Evolutionary conservation across 2,329 filamentous ascomycete species (phyloP).

Genomic region (Elsinoe arachidis): DNA sequence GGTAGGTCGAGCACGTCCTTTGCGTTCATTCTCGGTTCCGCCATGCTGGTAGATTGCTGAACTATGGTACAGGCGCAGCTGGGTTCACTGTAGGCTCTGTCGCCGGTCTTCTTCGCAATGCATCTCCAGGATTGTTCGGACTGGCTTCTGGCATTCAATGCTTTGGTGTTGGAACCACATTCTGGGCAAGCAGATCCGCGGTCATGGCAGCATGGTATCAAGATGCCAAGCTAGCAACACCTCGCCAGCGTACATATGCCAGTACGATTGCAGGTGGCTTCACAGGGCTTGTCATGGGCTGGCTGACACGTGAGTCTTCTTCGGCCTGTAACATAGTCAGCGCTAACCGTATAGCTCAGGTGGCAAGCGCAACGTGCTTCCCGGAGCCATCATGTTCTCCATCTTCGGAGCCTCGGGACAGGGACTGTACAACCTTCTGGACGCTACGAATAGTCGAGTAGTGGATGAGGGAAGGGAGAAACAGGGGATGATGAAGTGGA

Average conservation of each 20-base stretch:
- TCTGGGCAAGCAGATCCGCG: conserved; percentile 52
- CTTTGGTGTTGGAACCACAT: conserved; percentile 68
- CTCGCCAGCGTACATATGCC: conserved; percentile 54
- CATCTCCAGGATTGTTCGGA: conserved; percentile 60
- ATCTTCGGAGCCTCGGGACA: conserved; percentile 52
- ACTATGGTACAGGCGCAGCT: conserved; percentile 42
- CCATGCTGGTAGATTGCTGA: not conserved
- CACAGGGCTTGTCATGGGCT: conserved; percentile 48
- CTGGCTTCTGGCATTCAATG: conserved; percentile 68
- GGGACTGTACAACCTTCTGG: conserved; percentile 44
- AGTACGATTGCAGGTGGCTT: conserved; percentile 64
- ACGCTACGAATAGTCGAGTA: conserved; percentile 25
- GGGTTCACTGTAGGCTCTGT: conserved; percentile 51
- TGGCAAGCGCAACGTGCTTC: conserved; percentile 47
- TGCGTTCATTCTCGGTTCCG: not conserved
- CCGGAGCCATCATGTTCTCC: conserved; percentile 51
- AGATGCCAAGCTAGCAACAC: conserved; percentile 40
- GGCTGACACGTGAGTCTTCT: conserved; percentile 40
- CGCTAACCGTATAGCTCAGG: conserved; percentile 30
- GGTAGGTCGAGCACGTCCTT: conserved; percentile 10
- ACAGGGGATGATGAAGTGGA: conserved; percentile 37
- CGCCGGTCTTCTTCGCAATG: conserved; percentile 50
- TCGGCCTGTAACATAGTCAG: no score
- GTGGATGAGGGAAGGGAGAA: conserved; percentile 25
- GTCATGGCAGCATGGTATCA: conserved; percentile 30